A percentile compares a stretch with the other conserved stretches of the same genome.
phyloP scores from a whole-genome alignment of 2,329 filamentous ascomycete species.

The Phaeophleospora eucalypticola region DNA sequence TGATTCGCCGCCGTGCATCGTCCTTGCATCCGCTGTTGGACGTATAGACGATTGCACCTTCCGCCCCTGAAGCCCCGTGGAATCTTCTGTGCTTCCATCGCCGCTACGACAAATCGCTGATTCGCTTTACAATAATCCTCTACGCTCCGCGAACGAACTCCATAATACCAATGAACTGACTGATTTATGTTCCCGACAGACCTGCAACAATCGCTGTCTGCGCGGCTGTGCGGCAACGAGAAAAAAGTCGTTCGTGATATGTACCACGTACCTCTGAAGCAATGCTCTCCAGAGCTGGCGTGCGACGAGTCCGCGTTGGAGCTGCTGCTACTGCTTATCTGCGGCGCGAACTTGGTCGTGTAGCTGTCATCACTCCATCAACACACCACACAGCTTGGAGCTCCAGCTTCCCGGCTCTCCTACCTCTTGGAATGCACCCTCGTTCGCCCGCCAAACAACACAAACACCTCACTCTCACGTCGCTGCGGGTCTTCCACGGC shows the following conservation, averaged over 20 bases:
- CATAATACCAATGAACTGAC: too few species aligned
- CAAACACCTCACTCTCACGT: too few species aligned
- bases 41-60: too few species aligned
- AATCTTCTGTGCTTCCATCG: neutral
- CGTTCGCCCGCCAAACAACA: too few species aligned
- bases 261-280: neutral
- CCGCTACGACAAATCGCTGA: neutral
- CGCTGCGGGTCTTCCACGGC: neutral
- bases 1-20: neutral
- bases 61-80: neutral
- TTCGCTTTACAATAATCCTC: neutral
- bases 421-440: too few species aligned
- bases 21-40: neutral
- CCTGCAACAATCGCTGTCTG: neutral
- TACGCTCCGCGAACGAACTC: neutral
- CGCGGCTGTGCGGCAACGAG: neutral
- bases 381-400: too few species aligned
- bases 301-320: neutral
- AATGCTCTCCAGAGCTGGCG: neutral
- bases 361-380: too few species aligned
- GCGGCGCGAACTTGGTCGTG: too few species aligned
- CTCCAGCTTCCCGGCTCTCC: too few species aligned
- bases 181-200: neutral
- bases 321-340: too few species aligned
- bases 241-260: neutral